Percentiles rank a stretch among this genome's conserved stretches.
phyloP scores from a whole-genome alignment of 78 protist genomes.

The slime mould (Dictyostelium discoideum) region dicty_2.7 NC_007089.4:6111501-6112000 shows the following conservation, averaged over 20 bases:
- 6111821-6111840: neutral
- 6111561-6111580: neutral
- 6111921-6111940: neutral
- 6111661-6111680: neutral
- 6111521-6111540: neutral
- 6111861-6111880: neutral
- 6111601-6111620: neutral
- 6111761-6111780: neutral
- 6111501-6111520: neutral
- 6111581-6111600: no score
- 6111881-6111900: neutral
- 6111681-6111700: neutral
- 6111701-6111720: neutral
- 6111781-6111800: neutral
- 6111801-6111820: neutral
- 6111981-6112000: neutral
- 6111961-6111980: conserved; percentile 2
- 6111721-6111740: neutral
- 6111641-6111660: neutral
- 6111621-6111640: neutral
- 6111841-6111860: neutral
- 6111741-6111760: neutral
- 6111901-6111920: neutral
- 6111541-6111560: neutral
- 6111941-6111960: neutral